These are phyloP conservation scores for Hysterium pulicare DNA, from an alignment of 2,329 filamentous ascomycete genomes.

Conservation along the genomic window DNA sequence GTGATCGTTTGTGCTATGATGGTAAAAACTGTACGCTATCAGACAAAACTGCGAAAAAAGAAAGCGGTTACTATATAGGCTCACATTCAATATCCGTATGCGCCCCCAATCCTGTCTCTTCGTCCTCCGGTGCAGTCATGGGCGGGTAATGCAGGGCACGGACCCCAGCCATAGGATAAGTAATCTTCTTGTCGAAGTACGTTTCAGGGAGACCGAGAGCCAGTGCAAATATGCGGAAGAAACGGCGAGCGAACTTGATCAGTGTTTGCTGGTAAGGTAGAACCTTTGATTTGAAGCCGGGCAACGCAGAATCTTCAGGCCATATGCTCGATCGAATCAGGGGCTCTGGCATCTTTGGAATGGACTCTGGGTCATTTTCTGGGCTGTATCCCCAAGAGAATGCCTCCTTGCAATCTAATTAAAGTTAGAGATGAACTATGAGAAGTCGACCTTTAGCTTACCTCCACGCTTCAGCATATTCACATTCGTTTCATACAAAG, in stretches of 20 bases:
- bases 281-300: conserved; percentile 37
- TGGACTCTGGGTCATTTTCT: conserved; percentile 11
- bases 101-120: conserved; percentile 39
- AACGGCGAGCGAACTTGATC: conserved; percentile 35
- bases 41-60: no score
- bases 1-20: conserved; percentile 11
- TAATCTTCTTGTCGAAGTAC: conserved; percentile 40
- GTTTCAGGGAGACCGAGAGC: conserved; percentile 40
- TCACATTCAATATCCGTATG: conserved; percentile 32
- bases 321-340: conserved; percentile 27
- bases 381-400: conserved; percentile 21
- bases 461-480: no score
- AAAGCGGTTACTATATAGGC: no score
- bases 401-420: conserved; percentile 21
- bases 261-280: conserved; percentile 36
- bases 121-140: conserved; percentile 20
- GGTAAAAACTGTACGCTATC: conserved; percentile 13
- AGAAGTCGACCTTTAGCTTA: no score
- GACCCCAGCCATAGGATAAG: conserved; percentile 43
- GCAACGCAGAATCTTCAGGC: conserved; percentile 22
- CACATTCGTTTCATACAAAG: no score
- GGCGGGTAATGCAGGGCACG: conserved; percentile 42
- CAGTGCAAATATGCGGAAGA: conserved; percentile 42
- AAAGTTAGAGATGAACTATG: no score
- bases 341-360: conserved; percentile 7